Evolutionary conservation across 495 filamentous ascomycete species (phyloP), one percentile per base, ranked within the genome.

Genomic region (Tuber melanosporum): DNA sequence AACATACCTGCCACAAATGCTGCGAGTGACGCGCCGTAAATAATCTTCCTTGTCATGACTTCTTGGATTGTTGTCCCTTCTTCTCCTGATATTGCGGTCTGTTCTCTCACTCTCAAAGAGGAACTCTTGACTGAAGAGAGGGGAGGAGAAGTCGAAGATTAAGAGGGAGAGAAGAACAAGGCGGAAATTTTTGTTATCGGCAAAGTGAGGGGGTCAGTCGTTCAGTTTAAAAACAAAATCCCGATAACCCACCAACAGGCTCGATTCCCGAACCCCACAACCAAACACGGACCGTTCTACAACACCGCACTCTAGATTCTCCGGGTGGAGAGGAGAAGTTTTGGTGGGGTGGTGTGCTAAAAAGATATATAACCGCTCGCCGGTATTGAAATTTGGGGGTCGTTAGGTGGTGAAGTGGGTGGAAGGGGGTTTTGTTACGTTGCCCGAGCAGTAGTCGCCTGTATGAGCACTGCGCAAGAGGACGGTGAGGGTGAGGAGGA

Each of bases 1-100:
- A 75, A 82, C 88, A 82, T 85, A 92, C 91, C 87, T 73, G 86
- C 89, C 45, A 91, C 83, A 81, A 92, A 89, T 73, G 88, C 85
- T 32, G 89, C 83, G 72, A 92, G 81, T 32, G 89, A 88, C 71
- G 85, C 85, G 73, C 81, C 83, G 83, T 92, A 92, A 79, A 92
- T 88, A 42, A 72, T 43, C 36, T 46, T 72, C 71, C 71, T 20
- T 9, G 71, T 72, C 71, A 72, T 72, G 41, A 20, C 36, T 42
- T 26, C 39, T 43, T 7, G 10, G 52, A 26, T 62, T 14, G 10
- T 32, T 32, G n/a, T 41, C 17, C 17, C 44, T 42, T 32, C 12
- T 72, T 36, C 71, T 72, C 26, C 57, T n/a, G 32, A 66, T 66
- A 66, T 32, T 17, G 14, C n/a, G 44, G 71, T 39, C 14, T 46